These are phyloP conservation scores for Candida frijolesensis DNA, from an alignment of 1,139 yeast species.

Conservation along the genomic window DNA sequence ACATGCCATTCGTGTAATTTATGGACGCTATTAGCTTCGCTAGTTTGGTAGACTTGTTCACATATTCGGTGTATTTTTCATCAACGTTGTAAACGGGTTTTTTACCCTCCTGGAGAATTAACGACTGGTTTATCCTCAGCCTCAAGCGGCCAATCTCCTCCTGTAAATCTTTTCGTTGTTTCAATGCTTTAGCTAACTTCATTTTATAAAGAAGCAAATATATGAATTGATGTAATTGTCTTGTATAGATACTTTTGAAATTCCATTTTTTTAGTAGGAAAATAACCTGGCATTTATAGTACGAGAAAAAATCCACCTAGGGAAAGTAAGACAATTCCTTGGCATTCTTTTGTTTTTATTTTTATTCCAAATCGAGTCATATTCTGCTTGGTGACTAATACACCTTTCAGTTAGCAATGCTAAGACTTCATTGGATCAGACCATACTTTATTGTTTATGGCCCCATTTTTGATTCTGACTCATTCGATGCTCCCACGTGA, in stretches of 20 bases:
- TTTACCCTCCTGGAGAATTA: constrained; percentile 6
- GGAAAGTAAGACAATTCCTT: too few relatives aligned
- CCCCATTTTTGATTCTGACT: too few relatives aligned
- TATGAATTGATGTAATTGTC: too few relatives aligned
- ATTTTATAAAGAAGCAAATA: background rate
- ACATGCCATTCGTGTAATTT: constrained; percentile 1
- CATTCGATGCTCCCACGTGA: too few relatives aligned
- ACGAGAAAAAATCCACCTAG: too few relatives aligned
- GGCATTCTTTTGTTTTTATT: background rate
- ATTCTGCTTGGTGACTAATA: too few relatives aligned
- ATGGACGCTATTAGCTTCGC: background rate
- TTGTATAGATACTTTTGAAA: too few relatives aligned
- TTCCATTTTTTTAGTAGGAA: too few relatives aligned
- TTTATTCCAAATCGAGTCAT: background rate
- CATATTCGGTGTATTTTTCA: constrained; percentile 1
- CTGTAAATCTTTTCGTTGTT: constrained; percentile 2
- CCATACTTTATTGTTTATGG: too few relatives aligned
- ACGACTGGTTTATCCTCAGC: background rate
- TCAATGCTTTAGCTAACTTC: constrained; percentile 7
- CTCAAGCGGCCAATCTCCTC: background rate
- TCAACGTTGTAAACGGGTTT: constrained; percentile 1
- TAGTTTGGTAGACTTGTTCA: background rate
- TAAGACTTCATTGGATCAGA: too few relatives aligned
- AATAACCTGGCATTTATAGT: too few relatives aligned
- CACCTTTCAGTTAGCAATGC: too few relatives aligned